Base-by-base conservation (phyloP, 192 early-diverging fungal genomes). In the Coemansia sp. region DNA sequence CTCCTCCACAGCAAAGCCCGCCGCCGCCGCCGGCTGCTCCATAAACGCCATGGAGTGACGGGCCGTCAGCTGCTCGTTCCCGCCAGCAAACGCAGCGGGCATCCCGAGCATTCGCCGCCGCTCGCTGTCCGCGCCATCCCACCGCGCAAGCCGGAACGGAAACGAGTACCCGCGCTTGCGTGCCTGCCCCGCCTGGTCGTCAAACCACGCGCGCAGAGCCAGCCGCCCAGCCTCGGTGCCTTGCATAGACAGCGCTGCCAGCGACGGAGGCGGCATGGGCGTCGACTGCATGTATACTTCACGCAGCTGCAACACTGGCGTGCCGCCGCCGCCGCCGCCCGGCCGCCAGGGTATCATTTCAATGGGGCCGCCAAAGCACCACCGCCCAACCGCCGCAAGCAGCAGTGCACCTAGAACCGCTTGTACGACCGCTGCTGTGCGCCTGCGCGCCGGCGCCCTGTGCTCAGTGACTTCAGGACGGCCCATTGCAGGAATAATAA, bases 201-300 rank as follows among this genome's bases (percentile, higher is more conserved):
- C 66, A 51, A 65, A 76, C 72, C 72, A 76, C 8, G 53, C 53
- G 8, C 57, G 57, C 38, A 76, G 51, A 27, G 72, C 72, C 32
- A 49, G 22, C 7, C 42, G 47, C 3, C 72, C 72, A 3, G 65
- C 72, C 15, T 49, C 36, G 0, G 72, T 76, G 29, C 72, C 72
- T 34, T 76, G 72, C 1, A 58, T 51, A 0, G 65, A 76, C 37
- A 76, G 47, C n/a, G 66, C 53, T 0, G 56, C 48, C 55, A 76
- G 62, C 9, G 72, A 40, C 3, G 32, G 19, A 2, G 72, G 72
- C 13, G 72, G 72, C 41, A 56, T 39, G 38, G 72, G 72, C 13
- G 62, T 64, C 21, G 72, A 76, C 42, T 76, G 72, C 35, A 64
- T 36, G 51, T 69, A 76, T 13, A 76, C 66, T 13, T 65, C 56